Evolutionary conservation across 371 early-diverging fungal species (phyloP), one percentile per base, ranked within the genome.

Genomic region (Zopfochytrium polystomum): DNA sequence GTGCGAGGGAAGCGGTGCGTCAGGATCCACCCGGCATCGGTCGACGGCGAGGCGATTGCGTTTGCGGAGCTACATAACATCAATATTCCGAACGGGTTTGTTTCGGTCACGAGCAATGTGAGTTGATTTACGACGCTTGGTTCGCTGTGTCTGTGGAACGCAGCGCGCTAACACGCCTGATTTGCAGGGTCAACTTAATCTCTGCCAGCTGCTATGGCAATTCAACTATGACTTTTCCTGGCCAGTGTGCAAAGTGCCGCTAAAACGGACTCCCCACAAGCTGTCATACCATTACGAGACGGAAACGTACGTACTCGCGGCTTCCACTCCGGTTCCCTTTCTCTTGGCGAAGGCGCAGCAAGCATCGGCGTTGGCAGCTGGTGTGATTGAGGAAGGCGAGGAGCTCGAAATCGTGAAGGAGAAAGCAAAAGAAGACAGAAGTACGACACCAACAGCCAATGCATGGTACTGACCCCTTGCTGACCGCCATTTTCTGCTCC

Each of bases 21-120:
- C 6, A 80, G 93, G 38, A 85, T 91, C 0, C 93, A 92, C 67
- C 94, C 93, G 0, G 80, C 90, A 80, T 78, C 80, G 26, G 64
- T 76, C 13, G 87, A 87, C 45, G 85, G 85, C 15, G 80, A 70
- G 31, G 74, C 92, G 2, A 70, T 76, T 11, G 82, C 85, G 7
- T 90, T 94, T 62, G 85, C 90, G 7, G 85, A 85, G 25, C 90
- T 95, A 65, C 88, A 94, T 67, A 90, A 90, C 69, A 77, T 87
- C 32, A 89, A 91, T 60, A 88, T 89, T 58, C 71, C 77, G 18
- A 78, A 87, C 56, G 94, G 96, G 0, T 92, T 98, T 60, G 80
- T 91, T 30, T 80, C 74, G 51, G 42, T 77, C 11, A 80, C 63
- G 29, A 51, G 52, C 3, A 60, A 68, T 71, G 79, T 76, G 29